phyloP scores from a whole-genome alignment of 257 asterid species.

The Knoxia roxburghii region DNA sequence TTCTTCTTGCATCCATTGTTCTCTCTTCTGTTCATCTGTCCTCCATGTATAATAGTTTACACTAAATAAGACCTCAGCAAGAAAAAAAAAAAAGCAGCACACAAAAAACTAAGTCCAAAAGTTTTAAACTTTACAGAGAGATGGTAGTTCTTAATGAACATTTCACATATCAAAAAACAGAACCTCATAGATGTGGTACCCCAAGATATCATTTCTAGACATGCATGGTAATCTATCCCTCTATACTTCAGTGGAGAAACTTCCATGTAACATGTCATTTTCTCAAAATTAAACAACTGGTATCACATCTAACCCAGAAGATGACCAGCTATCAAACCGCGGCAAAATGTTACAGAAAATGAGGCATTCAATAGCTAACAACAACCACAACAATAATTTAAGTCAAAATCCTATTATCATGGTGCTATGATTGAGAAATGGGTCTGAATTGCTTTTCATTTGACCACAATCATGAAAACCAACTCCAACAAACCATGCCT shows the following conservation, averaged over 20 bases:
- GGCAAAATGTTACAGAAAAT: too few relatives aligned
- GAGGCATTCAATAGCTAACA: too few relatives aligned
- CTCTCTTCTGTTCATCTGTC: neutral
- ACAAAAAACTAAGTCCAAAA: neutral
- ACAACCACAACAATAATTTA: too few relatives aligned
- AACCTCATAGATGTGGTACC: neutral
- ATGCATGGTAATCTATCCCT: too few relatives aligned
- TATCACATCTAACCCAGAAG: neutral
- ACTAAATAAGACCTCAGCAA: neutral
- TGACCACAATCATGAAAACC: neutral
- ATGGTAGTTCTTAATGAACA: neutral
- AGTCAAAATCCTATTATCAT: neutral
- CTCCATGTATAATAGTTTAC: neutral
- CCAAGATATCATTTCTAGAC: neutral
- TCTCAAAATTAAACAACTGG: neutral
- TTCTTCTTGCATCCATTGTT: constrained; percentile 6
- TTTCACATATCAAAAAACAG: neutral
- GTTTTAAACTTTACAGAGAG: neutral
- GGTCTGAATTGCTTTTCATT: neutral
- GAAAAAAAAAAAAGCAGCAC: neutral
- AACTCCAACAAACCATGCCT: too few relatives aligned
- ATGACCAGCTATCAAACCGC: too few relatives aligned
- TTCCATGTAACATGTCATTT: neutral
- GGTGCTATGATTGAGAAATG: neutral
- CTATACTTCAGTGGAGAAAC: neutral